Percentiles rank a stretch among this genome's conserved stretches.
phyloP scores from a whole-genome alignment of 192 early-diverging fungal species.

The Anaeromyces robustus region DNA sequence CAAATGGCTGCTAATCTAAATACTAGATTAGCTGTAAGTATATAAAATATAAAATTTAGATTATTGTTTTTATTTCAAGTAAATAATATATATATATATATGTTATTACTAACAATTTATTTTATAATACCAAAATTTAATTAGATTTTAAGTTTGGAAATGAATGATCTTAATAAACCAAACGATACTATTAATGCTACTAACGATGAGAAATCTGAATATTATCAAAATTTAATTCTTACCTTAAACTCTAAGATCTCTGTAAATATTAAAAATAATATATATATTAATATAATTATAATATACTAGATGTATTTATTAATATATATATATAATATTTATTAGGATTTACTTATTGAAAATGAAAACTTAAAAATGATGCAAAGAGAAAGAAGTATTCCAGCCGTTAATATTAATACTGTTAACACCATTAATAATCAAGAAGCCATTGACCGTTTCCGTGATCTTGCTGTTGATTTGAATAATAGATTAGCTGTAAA shows the following conservation, averaged over 20 bases:
- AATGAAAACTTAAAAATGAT: background rate
- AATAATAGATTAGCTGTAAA: background rate
- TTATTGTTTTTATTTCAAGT: too few species aligned
- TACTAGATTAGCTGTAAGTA: background rate
- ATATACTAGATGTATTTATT: too few species aligned
- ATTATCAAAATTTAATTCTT: background rate
- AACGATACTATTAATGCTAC: background rate
- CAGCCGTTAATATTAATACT: too few species aligned
- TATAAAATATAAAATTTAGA: background rate
- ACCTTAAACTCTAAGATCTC: background rate
- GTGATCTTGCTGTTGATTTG: background rate
- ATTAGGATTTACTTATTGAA: background rate
- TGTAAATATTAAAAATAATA: background rate
- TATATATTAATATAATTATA: too few species aligned
- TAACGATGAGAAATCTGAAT: background rate
- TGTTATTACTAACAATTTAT: too few species aligned
- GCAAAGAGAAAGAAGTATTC: background rate
- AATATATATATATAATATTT: too few species aligned
- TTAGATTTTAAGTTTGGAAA: background rate
- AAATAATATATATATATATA: too few species aligned
- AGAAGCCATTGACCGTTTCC: background rate
- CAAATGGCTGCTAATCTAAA: background rate
- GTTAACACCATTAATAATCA: too few species aligned
- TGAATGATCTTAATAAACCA: background rate
- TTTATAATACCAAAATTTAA: too few species aligned